Evolutionary conservation across 345 rosid species (phyloP).

Genomic region (Syzygium oleosum): DNA sequence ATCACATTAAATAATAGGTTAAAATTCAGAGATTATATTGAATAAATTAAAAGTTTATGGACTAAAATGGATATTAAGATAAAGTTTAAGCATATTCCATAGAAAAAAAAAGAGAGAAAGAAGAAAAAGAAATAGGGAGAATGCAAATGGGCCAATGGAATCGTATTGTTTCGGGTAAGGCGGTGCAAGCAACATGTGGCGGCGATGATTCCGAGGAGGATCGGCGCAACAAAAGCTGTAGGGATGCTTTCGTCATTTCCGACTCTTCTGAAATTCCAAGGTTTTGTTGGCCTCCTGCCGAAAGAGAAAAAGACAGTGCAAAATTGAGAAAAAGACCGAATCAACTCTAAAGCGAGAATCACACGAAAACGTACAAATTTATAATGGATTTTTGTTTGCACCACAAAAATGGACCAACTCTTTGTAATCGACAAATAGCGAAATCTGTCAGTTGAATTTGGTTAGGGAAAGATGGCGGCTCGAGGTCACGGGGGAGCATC

Average conservation of each 20-base stretch:
- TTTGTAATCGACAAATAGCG: not conserved
- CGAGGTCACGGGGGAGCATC: rapidly evolving
- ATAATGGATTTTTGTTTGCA: not conserved
- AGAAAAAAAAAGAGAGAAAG: not conserved
- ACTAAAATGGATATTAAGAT: no score
- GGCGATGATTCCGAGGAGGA: not conserved
- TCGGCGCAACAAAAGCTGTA: not conserved
- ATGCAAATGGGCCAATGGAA: not conserved
- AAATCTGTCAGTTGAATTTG: not conserved
- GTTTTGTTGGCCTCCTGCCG: not conserved
- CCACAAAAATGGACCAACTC: not conserved
- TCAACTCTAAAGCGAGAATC: not conserved
- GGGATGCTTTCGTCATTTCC: not conserved
- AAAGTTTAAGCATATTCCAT: no score
- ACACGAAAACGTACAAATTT: not conserved
- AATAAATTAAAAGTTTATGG: no score
- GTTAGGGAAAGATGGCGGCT: not conserved
- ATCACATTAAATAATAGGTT: no score
- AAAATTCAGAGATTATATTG: no score
- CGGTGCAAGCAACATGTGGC: not conserved
- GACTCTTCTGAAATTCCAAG: not conserved
- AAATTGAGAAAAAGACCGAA: not conserved
- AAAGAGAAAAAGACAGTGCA: not conserved
- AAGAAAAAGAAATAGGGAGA: not conserved
- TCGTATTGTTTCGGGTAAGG: not conserved